Evolutionary conservation across 1,284 basidiomycete species (phyloP), one percentile per base, ranked within the genome.

Genomic region (Mycena citricolor): DNA sequence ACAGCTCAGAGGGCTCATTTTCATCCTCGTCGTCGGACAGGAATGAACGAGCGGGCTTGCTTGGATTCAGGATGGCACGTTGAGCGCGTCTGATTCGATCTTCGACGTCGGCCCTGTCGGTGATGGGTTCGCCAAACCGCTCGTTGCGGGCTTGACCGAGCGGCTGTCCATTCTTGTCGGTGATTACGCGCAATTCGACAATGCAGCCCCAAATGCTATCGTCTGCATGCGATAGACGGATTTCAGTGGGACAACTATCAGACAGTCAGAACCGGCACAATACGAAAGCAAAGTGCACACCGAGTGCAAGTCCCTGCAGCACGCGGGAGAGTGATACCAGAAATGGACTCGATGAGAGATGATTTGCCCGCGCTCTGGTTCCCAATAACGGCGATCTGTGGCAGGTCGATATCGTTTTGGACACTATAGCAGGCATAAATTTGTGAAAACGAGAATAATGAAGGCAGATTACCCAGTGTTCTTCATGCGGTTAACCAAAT

Each of bases 321-420:
- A 4, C 84, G 74, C 13, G 85, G 85, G 0, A 89, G 62, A 0
- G 74, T 81, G 39, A 88, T 77, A 0, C 83, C 83, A 13, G 80
- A 84, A 22, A 89, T 86, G 0, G 82, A 74, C 54, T 89, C 85
- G 12, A 89, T 85, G 2, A 88, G 66, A 0, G 83, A 86, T 0
- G 82, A 85, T 53, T 89, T 89, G 0, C 86, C 86, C 0, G 81
- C 79, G 34, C 79, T 83, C 51, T 86, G 83, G 7, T 68, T 72
- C 0, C 83, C 83, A 8, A 86, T 74, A 32, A 83, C 85, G 0
- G 78, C 82, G 13, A 87, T 84, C 53, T 77, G 71, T 0, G 86
- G 85, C 0, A 87, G 63, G 54, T 86, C 82, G 3, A 87, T 76
- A 37, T 86, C 82, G 1, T 74, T 66, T 51, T 83, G 75, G 0